phyloP scores from a whole-genome alignment of 352 stramenopile genomes.

The Phytophthora agathidicida region DNA sequence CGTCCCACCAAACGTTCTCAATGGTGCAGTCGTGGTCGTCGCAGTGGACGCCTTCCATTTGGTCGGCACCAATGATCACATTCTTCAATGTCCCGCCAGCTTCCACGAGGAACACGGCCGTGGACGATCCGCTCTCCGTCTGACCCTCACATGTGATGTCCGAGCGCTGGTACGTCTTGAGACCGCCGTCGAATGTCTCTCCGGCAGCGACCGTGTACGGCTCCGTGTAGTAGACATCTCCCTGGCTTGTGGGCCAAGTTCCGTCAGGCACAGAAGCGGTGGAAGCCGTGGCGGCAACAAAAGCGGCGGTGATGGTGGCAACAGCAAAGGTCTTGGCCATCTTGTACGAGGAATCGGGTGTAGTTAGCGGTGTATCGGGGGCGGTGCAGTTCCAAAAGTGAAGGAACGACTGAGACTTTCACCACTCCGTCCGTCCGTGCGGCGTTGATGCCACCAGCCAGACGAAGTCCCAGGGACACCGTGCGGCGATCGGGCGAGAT shows the following conservation, averaged over 20 bases:
- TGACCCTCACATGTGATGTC: slow-evolving; percentile 48
- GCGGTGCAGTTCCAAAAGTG: slow-evolving; percentile 11
- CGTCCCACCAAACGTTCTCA: slow-evolving; percentile 64
- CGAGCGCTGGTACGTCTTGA: slow-evolving; percentile 64
- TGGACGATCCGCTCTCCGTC: slow-evolving; percentile 28
- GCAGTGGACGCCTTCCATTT: slow-evolving; percentile 57
- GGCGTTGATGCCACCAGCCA: too few relatives aligned
- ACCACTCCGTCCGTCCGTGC: too few relatives aligned
- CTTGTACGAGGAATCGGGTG: slow-evolving; percentile 6
- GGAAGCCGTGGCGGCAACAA: slow-evolving; percentile 1
- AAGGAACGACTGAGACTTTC: too few relatives aligned
- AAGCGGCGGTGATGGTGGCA: neutral
- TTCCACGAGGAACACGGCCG: slow-evolving; percentile 45
- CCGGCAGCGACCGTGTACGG: slow-evolving; percentile 41
- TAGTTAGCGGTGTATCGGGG: neutral
- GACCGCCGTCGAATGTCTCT: slow-evolving; percentile 54
- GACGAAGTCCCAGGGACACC: too few relatives aligned
- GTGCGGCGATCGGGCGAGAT: too few relatives aligned
- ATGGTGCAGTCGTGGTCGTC: slow-evolving; percentile 45
- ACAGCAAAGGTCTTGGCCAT: slow-evolving; percentile 28
- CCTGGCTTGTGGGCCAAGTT: slow-evolving; percentile 30
- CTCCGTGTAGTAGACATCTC: slow-evolving; percentile 26
- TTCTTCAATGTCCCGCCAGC: slow-evolving; percentile 55
- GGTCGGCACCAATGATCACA: slow-evolving; percentile 54
- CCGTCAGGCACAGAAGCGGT: slow-evolving; percentile 26